These are phyloP conservation scores for Lasiodiplodia sp. DNA, from an alignment of 2,329 filamentous ascomycete species.

Conservation along the genomic window DNA sequence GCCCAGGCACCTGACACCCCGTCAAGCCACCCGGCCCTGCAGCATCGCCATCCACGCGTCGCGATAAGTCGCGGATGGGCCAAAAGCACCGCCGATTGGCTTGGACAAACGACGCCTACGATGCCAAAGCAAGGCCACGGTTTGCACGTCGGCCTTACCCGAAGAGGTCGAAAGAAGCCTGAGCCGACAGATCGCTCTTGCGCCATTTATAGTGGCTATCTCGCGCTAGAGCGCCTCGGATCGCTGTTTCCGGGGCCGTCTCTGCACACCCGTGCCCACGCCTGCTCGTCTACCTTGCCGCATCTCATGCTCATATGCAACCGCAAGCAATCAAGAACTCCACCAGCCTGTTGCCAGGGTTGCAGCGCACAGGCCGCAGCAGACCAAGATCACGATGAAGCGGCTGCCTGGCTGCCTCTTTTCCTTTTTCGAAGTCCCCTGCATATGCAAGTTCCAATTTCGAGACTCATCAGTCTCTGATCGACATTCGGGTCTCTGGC, in stretches of 20 bases:
- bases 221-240: neutral
- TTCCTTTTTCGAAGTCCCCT: conserved; percentile 19
- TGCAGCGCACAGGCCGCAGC: neutral
- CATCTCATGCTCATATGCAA: neutral
- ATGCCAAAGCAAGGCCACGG: neutral
- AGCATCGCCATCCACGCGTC: neutral
- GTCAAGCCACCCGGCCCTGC: neutral
- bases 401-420: neutral
- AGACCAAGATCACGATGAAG: conserved; percentile 6
- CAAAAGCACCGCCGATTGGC: too few relatives aligned
- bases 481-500: conserved; percentile 3
- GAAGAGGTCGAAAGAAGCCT: neutral
- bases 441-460: conserved; percentile 23
- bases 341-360: neutral
- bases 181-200: neutral
- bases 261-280: neutral
- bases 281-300: neutral
- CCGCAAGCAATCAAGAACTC: neutral
- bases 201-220: neutral
- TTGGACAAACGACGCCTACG: too few relatives aligned
- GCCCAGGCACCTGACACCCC: neutral
- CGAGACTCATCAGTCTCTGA: conserved; percentile 3
- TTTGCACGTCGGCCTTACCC: neutral
- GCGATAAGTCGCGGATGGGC: neutral
- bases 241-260: neutral